Evolutionary conservation across 2,329 filamentous ascomycete genomes (phyloP).

Genomic region (Cladophialophora bantiana): DNA sequence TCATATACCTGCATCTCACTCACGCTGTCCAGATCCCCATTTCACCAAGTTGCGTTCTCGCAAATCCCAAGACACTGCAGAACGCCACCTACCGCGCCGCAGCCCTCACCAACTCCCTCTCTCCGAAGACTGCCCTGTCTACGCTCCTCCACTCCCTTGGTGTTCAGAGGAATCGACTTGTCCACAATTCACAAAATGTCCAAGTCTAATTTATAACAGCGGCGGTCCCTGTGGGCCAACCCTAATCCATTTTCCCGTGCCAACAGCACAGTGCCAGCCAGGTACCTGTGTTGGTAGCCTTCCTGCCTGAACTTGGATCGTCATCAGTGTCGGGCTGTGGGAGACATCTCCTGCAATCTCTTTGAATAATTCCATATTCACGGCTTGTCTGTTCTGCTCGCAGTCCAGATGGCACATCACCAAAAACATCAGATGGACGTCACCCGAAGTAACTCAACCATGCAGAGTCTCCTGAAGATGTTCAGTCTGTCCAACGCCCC

Average conservation of each 20-base stretch:
- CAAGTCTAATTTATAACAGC: slow-evolving; percentile 53
- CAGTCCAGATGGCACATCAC: slow-evolving; percentile 34
- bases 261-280: slow-evolving; percentile 12
- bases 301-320: slow-evolving; percentile 28
- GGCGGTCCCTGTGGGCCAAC: slow-evolving; percentile 47
- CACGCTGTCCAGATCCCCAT: slow-evolving; percentile 14
- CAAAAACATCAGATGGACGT: slow-evolving; percentile 34
- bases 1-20: slow-evolving; percentile 21
- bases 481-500: slow-evolving; percentile 52
- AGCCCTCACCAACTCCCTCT: neutral
- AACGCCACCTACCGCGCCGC: slow-evolving; percentile 28
- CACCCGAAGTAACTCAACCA: slow-evolving; percentile 35
- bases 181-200: slow-evolving; percentile 42
- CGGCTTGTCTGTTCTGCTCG: neutral
- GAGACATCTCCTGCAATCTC: slow-evolving; percentile 4
- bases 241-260: neutral
- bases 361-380: neutral
- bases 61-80: slow-evolving; percentile 1
- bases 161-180: slow-evolving; percentile 22
- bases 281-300: slow-evolving; percentile 38
- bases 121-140: slow-evolving; percentile 10
- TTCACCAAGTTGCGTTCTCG: slow-evolving; percentile 2
- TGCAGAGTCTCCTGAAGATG: slow-evolving; percentile 55
- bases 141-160: slow-evolving; percentile 10
- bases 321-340: slow-evolving; percentile 9